Evolutionary conservation across 345 rosid genomes (phyloP).

Genomic region (Corymbia maculata): DNA sequence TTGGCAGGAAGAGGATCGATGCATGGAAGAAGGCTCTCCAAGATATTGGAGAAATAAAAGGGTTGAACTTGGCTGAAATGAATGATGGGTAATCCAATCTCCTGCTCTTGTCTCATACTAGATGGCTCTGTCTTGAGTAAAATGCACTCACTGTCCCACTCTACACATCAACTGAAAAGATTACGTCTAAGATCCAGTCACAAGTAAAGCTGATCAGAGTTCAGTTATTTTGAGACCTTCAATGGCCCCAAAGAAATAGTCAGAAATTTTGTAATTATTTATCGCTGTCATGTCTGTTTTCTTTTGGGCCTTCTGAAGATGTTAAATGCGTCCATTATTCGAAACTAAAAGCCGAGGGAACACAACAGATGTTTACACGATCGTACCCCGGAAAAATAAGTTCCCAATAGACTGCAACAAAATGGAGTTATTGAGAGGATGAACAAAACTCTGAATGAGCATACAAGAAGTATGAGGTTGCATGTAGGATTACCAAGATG

Average conservation of each 20-base stretch:
- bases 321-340: background rate
- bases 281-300: background rate
- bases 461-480: too few species aligned
- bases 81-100: background rate
- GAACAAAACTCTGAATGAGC: too few species aligned
- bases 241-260: background rate
- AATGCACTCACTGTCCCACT: background rate
- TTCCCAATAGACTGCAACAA: too few species aligned
- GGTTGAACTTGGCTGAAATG: background rate
- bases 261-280: background rate
- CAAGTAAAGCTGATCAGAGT: background rate
- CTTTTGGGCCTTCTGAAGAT: background rate
- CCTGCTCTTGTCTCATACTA: background rate
- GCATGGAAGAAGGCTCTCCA: background rate
- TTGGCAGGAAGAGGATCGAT: background rate
- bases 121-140: background rate
- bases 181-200: background rate
- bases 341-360: too few species aligned
- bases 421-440: too few species aligned
- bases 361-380: background rate
- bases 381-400: background rate
- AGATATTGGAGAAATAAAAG: background rate
- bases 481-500: too few species aligned
- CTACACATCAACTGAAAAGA: background rate
- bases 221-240: background rate